A percentile compares a stretch with the other conserved stretches of the same genome.
Conservation (phyloP, 345 rosid genomes). For the Nephelium lappaceum region DNA sequence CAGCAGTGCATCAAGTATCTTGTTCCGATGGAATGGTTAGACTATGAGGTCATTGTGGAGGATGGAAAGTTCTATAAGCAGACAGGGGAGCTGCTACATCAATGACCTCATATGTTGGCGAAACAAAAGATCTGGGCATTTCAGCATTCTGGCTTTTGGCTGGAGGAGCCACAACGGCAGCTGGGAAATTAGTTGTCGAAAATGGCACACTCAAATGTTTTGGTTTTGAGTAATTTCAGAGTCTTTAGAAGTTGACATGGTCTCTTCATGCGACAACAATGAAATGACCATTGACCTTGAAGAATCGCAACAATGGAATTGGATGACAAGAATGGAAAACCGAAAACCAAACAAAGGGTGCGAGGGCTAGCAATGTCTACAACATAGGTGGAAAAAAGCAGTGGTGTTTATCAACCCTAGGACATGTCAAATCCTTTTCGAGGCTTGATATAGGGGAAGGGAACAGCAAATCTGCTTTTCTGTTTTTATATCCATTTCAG, state of each 20-base stretch:
- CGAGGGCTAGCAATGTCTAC: slow-evolving; percentile 29
- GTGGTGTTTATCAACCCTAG: slow-evolving; percentile 92
- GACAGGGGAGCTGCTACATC: slow-evolving; percentile 67
- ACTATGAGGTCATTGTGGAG: slow-evolving; percentile 72
- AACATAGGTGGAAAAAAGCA: slow-evolving; percentile 79
- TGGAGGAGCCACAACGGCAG: slow-evolving; percentile 85
- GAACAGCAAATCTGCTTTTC: slow-evolving; percentile 9
- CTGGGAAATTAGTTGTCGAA: slow-evolving; percentile 73
- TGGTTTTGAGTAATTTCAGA: background rate
- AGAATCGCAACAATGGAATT: slow-evolving; percentile 76
- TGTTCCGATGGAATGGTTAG: slow-evolving; percentile 88
- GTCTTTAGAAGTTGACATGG: no score
- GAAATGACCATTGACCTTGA: slow-evolving; percentile 58
- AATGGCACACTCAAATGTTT: slow-evolving; percentile 47
- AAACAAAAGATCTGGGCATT: slow-evolving; percentile 79
- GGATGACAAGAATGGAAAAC: slow-evolving; percentile 63
- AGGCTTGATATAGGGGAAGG: no score
- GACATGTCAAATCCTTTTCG: slow-evolving; percentile 85
- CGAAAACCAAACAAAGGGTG: slow-evolving; percentile 56
- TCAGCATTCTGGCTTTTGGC: slow-evolving; percentile 96
- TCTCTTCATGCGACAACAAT: no score
- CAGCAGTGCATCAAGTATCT: slow-evolving; percentile 93
- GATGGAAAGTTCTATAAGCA: slow-evolving; percentile 76
- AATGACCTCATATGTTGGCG: slow-evolving; percentile 65
- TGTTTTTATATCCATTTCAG: slow-evolving; percentile 21